phyloP scores from a whole-genome alignment of 768 basidiomycete species.

The Hericium erinaceus region DNA sequence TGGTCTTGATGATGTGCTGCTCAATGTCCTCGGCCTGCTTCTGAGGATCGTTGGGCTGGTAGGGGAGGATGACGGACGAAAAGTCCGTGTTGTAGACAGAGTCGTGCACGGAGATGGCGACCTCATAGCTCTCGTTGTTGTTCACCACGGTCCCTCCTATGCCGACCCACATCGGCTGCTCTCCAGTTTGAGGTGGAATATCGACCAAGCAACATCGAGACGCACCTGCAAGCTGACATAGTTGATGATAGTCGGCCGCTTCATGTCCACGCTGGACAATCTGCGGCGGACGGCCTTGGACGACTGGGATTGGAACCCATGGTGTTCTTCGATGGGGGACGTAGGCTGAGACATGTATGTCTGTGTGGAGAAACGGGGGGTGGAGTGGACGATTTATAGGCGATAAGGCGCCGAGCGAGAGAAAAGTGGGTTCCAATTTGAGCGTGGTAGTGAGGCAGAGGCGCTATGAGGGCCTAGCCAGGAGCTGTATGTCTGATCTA shows the following conservation, averaged over 20 bases:
- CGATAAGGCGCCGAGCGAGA: background rate
- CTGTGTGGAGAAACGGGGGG: conserved; percentile 7
- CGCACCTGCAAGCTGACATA: conserved; percentile 63
- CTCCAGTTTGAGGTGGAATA: conserved; percentile 7
- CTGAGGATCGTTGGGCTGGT: conserved; percentile 38
- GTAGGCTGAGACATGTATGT: conserved; percentile 38
- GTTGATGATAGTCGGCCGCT: conserved; percentile 45
- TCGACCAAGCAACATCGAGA: conserved; percentile 14
- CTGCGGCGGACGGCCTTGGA: conserved; percentile 57
- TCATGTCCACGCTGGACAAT: conserved; percentile 48
- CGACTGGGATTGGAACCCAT: conserved; percentile 53
- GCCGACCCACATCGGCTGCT: conserved; percentile 86
- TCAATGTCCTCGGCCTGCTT: conserved; percentile 56
- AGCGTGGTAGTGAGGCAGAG: background rate
- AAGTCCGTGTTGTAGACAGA: conserved; percentile 82
- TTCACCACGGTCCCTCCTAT: conserved; percentile 55
- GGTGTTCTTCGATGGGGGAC: conserved; percentile 8
- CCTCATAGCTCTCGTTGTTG: conserved; percentile 52
- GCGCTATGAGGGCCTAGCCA: background rate
- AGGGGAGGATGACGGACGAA: conserved; percentile 46
- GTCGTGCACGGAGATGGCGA: conserved; percentile 76
- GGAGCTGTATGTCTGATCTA: background rate
- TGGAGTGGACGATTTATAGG: conserved; percentile 7
- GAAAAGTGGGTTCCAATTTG: conserved; percentile 1
- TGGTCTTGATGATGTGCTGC: conserved; percentile 48